Base-by-base conservation (phyloP, 1,284 basidiomycete species). In the Bjerkandera adusta region DNA sequence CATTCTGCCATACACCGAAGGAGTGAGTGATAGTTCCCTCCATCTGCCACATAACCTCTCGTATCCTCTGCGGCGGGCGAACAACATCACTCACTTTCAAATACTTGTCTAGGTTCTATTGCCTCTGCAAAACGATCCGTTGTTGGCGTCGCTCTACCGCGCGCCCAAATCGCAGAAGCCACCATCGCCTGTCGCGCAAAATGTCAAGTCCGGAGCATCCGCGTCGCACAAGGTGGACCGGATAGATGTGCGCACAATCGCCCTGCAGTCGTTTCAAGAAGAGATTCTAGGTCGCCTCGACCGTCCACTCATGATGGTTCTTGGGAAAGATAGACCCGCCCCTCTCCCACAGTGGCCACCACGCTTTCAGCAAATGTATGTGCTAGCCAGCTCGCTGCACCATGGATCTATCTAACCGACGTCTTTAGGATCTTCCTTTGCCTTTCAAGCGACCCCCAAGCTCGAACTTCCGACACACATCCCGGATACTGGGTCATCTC, bases 1-100 rank as follows among this genome's bases (percentile, higher is more conserved):
- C 52, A 84, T 97, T 16, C 70, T 98, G 1, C 92, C 94, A 1
- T 95, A 93, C 61, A 72, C 93, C 33, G 90, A 94, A 73, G 88
- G 87, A 43, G 89, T 89, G 58, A 61, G 83, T 73, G 13, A 48
- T 32, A 12, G 18, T n/a, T n/a, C 38, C 34, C n/a, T 29, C 43
- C 25, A 38, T 26, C 18, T 22, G 12, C 13, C n/a, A n/a, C n/a
- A n/a, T n/a, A n/a, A n/a, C n/a, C n/a, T n/a, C n/a, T n/a, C n/a
- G n/a, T n/a, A n/a, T n/a, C n/a, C n/a, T n/a, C 7, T 36, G n/a
- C 13, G 22, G 8, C 7, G 22, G 13, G n/a, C 18, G n/a, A 11
- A 27, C 24, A 43, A 36, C 48, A 52, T 15, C 45, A 43, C 43
- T 21, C 13, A 36, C 37, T 1, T 37, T n/a, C n/a, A n/a, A 27